Evolutionary conservation across 2,329 filamentous ascomycete genomes (phyloP), one percentile per base, ranked within the genome.

Genomic region (Nemania bipapillata): DNA sequence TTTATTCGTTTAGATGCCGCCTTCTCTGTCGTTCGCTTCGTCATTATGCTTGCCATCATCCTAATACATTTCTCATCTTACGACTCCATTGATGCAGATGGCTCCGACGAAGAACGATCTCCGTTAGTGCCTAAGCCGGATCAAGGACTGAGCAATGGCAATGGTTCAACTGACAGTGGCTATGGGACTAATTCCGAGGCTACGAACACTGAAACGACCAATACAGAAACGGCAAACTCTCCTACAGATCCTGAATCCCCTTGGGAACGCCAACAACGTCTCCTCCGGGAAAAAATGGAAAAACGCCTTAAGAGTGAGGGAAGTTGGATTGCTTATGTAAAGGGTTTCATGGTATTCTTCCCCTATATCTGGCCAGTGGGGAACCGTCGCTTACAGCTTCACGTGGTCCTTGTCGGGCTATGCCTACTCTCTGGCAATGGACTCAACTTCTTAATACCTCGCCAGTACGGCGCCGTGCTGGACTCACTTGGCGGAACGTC

Each of bases 351-450:
- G 75, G 87, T 95, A 40, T 91, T 97, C 77, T 83, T 94, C 30
- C 92, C 92, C 0, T 92, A 93, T 75, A 83, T 97, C 22, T 94
- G 92, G 88, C 93, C 94, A 0, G 86, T 88, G 59, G 86, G 89
- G 49, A 87, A 91, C 74, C 85, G 83, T 61, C 79, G 81, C 15
- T 85, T 96, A 20, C 92, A 96, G 77, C 78, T 91, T 20, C 89
- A 90, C 62, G 87, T 92, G 22, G 81, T 86, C 11, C 83, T 92
- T 3, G 90, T 96, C 52, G 86, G 86, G 0, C 50, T 92, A 1
- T 91, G 91, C 72, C 83, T 96, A 24, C 78, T 94, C n/a, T 82
- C 85, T 59, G 87, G 90, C 63, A 93, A 94, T 71, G 87, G 87
- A 4, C 82, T 96, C 57, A 92, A 94, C 73, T 83, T 97, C 15